Evolutionary conservation across 805 yeast species (phyloP).

Genomic region (Myxozyma melibiosi): DNA sequence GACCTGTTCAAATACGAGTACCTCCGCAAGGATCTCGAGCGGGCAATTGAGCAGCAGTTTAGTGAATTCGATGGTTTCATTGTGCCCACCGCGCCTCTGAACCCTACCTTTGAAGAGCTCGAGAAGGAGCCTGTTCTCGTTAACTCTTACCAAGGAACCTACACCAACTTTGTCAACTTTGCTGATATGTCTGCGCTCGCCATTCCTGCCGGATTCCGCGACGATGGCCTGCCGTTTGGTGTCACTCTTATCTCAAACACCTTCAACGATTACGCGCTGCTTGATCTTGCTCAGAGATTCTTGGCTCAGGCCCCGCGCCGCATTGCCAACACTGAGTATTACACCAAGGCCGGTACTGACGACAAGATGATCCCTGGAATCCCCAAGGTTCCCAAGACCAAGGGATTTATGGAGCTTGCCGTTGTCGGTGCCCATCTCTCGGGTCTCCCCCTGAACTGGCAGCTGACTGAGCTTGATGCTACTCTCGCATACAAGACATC

Average conservation of each 20-base stretch:
- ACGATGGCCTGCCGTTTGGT: constrained; percentile 89
- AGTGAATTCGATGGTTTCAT: constrained; percentile 69
- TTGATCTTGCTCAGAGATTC: constrained; percentile 78
- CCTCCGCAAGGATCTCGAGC: constrained; percentile 76
- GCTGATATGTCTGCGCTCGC: constrained; percentile 93
- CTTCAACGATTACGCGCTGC: constrained; percentile 84
- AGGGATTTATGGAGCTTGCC: constrained; percentile 65
- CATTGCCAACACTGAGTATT: constrained; percentile 55
- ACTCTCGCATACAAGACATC: constrained; percentile 62
- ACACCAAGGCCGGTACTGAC: constrained; percentile 50
- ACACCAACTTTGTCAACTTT: constrained; percentile 94
- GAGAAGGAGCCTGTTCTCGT: constrained; percentile 75
- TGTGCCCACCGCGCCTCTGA: constrained; percentile 93
- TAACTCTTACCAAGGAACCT: constrained; percentile 94
- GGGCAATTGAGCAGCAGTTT: constrained; percentile 59
- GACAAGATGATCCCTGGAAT: constrained; percentile 44
- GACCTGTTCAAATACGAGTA: constrained; percentile 85
- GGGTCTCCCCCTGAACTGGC: constrained; percentile 93
- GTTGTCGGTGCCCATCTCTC: constrained; percentile 95
- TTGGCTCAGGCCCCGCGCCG: constrained; percentile 54
- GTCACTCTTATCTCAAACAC: constrained; percentile 79
- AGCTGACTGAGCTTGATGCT: constrained; percentile 81
- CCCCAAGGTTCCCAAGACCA: constrained; percentile 54
- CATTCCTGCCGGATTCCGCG: constrained; percentile 84
- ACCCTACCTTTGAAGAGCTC: constrained; percentile 77